Percentiles rank a stretch among this genome's conserved stretches.
These are phyloP conservation scores for Xylaria sp. DNA, from an alignment of 495 filamentous ascomycete species.

Conservation along the genomic window DNA sequence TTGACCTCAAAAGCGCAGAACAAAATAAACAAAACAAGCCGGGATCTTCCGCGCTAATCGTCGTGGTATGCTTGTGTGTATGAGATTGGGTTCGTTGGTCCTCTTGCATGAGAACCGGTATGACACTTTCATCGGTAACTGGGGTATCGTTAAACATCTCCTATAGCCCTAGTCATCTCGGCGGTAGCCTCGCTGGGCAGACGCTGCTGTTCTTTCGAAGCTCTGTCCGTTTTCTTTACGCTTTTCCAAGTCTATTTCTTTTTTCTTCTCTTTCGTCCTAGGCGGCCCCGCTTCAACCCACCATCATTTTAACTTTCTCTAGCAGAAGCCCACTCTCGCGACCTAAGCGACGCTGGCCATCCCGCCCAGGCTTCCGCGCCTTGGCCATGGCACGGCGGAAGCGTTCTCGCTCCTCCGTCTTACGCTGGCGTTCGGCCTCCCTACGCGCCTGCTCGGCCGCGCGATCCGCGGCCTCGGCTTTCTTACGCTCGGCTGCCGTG, in stretches of 20 bases:
- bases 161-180: background rate
- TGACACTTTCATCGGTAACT: background rate
- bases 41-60: background rate
- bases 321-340: constrained; percentile 83
- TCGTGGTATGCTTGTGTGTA: background rate
- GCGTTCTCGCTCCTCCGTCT: constrained; percentile 66
- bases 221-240: background rate
- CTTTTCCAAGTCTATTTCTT: background rate
- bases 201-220: background rate
- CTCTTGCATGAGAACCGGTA: background rate
- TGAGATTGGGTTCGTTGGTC: background rate
- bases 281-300: constrained; percentile 47
- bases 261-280: background rate
- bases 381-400: constrained; percentile 75
- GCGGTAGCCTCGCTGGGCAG: background rate
- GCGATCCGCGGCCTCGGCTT: constrained; percentile 68
- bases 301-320: constrained; percentile 78
- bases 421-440: constrained; percentile 58
- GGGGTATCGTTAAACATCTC: constrained; percentile 22
- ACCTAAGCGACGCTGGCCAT: constrained; percentile 84
- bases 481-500: constrained; percentile 69
- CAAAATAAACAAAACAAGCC: background rate
- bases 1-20: background rate
- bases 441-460: constrained; percentile 63
- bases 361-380: constrained; percentile 73